Evolutionary conservation across 331 rosid genomes (phyloP).

Genomic region (Erythrophleum ivorense): DNA sequence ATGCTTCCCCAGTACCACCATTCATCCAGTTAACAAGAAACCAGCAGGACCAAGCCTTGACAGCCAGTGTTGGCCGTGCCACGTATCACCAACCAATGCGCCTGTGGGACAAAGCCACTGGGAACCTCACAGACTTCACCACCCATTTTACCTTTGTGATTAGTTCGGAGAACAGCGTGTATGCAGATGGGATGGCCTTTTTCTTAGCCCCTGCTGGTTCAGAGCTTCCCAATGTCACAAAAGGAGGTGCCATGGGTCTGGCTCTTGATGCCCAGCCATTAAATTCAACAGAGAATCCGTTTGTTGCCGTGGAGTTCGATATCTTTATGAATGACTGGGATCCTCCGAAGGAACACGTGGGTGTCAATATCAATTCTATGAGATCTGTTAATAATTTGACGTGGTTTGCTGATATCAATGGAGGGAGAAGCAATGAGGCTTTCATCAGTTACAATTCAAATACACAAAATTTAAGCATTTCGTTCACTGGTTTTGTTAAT

Average conservation of each 20-base stretch:
- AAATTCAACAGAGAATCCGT: slow-evolving; percentile 29
- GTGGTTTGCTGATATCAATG: slow-evolving; percentile 38
- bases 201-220: slow-evolving; percentile 43
- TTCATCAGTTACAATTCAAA: slow-evolving; percentile 40
- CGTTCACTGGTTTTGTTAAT: slow-evolving; percentile 42
- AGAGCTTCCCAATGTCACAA: not conserved
- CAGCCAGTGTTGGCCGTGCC: slow-evolving; percentile 38
- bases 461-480: slow-evolving; percentile 36
- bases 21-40: slow-evolving; percentile 35
- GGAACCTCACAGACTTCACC: slow-evolving; percentile 48
- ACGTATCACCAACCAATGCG: slow-evolving; percentile 43
- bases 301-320: slow-evolving; percentile 58
- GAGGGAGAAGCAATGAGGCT: slow-evolving; percentile 28
- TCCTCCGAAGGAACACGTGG: slow-evolving; percentile 47
- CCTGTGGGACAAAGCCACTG: slow-evolving; percentile 48
- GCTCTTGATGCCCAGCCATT: not conserved
- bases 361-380: slow-evolving; percentile 41
- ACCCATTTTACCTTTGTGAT: slow-evolving; percentile 49
- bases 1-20: slow-evolving; percentile 11
- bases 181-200: slow-evolving; percentile 53
- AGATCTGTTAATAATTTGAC: not conserved
- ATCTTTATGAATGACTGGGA: slow-evolving; percentile 1
- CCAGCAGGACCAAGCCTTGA: not conserved
- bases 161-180: not conserved
- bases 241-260: slow-evolving; percentile 48